Percentiles rank a stretch among this genome's conserved stretches.
Evolutionary conservation across 108 stramenopile species (phyloP).

Genomic region (Nannochloropsis oceanica): DNA sequence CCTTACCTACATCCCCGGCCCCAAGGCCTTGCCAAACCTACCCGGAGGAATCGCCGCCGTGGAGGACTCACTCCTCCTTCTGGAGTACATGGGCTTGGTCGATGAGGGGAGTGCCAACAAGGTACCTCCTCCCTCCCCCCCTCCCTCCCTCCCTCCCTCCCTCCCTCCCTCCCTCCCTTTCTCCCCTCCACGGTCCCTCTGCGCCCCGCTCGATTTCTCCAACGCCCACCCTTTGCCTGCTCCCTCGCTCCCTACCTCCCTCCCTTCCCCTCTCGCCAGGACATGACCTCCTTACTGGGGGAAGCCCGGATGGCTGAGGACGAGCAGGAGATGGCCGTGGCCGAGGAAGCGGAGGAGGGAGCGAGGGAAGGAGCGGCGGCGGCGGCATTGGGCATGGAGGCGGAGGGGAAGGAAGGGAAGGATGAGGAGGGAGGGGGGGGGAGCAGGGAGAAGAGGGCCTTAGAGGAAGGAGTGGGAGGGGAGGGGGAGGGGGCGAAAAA

Average conservation of each 20-base stretch:
- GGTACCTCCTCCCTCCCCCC: neutral
- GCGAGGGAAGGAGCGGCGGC: neutral
- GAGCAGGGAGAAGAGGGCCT: neutral
- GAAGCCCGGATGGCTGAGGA: neutral
- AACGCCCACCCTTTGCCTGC: neutral
- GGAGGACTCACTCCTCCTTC: neutral
- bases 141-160: neutral
- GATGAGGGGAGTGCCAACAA: neutral
- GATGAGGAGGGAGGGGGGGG: neutral
- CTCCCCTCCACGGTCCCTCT: neutral
- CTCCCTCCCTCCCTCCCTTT: neutral
- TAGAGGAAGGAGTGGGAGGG: neutral
- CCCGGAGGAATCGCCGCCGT: neutral
- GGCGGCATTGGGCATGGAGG: neutral
- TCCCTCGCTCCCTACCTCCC: neutral
- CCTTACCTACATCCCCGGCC: neutral
- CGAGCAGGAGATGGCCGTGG: neutral
- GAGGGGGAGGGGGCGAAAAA: neutral
- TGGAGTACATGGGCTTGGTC: neutral
- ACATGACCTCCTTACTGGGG: neutral
- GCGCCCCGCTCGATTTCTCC: neutral
- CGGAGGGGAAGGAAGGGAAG: neutral
- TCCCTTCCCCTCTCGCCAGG: neutral
- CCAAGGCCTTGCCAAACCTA: neutral
- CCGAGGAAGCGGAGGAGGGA: neutral